Evolutionary conservation across 2,329 filamentous ascomycete genomes (phyloP).

Genomic region (Dichotomopilus funicola): DNA sequence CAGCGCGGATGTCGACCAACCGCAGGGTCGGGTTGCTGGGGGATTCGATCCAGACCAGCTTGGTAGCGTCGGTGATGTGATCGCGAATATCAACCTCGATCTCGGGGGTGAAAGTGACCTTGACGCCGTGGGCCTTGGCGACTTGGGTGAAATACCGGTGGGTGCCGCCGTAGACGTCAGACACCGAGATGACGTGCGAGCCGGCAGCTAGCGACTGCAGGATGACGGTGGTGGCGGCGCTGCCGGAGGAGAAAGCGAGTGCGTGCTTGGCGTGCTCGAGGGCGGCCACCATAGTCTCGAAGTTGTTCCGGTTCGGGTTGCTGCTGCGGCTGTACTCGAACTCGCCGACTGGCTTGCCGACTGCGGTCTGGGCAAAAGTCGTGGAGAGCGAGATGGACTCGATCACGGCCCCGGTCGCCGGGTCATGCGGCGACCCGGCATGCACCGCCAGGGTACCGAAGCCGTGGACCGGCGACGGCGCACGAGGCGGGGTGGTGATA

Average conservation of each 20-base stretch:
- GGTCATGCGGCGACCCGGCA: constrained; percentile 85
- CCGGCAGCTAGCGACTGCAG: constrained; percentile 86
- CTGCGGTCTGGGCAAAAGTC: constrained; percentile 85
- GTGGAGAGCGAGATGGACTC: constrained; percentile 93
- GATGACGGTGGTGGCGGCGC: constrained; percentile 86
- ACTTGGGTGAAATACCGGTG: constrained; percentile 99
- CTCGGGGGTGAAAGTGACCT: constrained; percentile 87
- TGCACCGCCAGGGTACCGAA: constrained; percentile 96
- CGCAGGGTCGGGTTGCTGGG: constrained; percentile 92
- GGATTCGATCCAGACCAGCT: constrained; percentile 94
- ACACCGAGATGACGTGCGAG: constrained; percentile 92
- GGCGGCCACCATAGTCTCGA: constrained; percentile 83
- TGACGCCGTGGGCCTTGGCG: constrained; percentile 85
- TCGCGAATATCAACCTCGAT: constrained; percentile 83
- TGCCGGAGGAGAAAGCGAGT: constrained; percentile 89
- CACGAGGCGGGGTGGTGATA: constrained; percentile 62
- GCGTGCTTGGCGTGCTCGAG: constrained; percentile 90
- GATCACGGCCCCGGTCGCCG: constrained; percentile 89
- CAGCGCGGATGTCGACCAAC: constrained; percentile 84
- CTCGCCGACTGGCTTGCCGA: constrained; percentile 77
- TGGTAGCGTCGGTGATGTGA: constrained; percentile 82
- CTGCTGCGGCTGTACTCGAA: constrained; percentile 93
- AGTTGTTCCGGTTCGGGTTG: constrained; percentile 94
- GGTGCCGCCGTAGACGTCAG: constrained; percentile 95
- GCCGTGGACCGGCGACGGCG: constrained; percentile 65